Conservation (phyloP, 208 protist species). For the Perkinsela sp. region DNA sequence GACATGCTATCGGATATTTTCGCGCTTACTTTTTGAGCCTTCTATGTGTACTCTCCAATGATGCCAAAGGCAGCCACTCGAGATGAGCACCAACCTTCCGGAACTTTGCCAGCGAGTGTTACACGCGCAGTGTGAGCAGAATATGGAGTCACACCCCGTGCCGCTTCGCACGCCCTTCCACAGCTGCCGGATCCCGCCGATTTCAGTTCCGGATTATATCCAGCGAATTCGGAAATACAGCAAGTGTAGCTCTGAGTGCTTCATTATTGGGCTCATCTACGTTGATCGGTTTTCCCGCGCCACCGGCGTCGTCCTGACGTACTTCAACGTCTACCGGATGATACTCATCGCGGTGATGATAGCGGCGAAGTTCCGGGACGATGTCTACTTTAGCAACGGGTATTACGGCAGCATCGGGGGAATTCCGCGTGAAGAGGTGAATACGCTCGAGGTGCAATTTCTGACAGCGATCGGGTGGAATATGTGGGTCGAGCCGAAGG, state of each 20-base stretch:
- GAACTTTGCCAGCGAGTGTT: neutral
- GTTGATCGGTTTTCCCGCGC: constrained; percentile 42
- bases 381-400: constrained; percentile 63
- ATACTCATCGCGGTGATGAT: constrained; percentile 57
- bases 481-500: constrained; percentile 11
- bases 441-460: constrained; percentile 60
- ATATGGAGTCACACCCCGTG: neutral
- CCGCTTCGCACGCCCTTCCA: constrained; percentile 18
- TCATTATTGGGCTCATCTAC: constrained; percentile 54
- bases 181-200: constrained; percentile 25
- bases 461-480: constrained; percentile 37
- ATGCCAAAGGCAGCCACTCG: too few relatives aligned
- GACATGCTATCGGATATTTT: too few relatives aligned
- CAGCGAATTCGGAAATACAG: constrained; percentile 51
- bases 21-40: too few relatives aligned
- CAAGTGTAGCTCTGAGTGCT: constrained; percentile 33
- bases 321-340: constrained; percentile 67
- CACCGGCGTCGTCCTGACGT: constrained; percentile 32
- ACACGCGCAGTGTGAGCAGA: neutral
- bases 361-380: constrained; percentile 69
- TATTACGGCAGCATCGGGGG: constrained; percentile 71
- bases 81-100: neutral
- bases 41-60: too few relatives aligned
- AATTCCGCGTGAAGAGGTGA: constrained; percentile 44
- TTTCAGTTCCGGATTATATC: constrained; percentile 40